These are phyloP conservation scores for Pholiota microspora DNA, from an alignment of 768 basidiomycete species.

Conservation along the genomic window DNA sequence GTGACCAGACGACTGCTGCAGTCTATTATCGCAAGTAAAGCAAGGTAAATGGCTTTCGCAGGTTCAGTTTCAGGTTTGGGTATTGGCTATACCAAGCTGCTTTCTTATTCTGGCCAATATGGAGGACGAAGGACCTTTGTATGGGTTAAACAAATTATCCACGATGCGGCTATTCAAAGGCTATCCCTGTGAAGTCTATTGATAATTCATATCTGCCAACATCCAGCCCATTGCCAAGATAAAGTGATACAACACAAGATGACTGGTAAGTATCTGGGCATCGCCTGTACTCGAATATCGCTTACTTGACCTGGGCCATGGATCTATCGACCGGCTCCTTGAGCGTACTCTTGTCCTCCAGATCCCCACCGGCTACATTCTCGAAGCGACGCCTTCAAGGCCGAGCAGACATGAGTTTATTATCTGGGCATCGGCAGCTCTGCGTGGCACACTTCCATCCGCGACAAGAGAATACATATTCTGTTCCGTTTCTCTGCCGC, in stretches of 20 bases:
- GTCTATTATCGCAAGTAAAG: no score
- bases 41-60: neutral
- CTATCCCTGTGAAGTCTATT: no score
- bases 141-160: neutral
- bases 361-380: neutral
- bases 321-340: neutral
- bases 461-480: neutral
- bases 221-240: neutral
- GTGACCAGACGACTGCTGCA: neutral
- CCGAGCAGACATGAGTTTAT: neutral
- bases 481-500: conserved; percentile 7
- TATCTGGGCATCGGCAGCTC: neutral
- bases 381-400: neutral
- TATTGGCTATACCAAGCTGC: no score
- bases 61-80: neutral
- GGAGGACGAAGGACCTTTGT: neutral
- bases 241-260: neutral
- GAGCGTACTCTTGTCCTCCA: neutral
- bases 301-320: neutral
- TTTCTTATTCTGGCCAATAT: neutral
- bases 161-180: no score
- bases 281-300: neutral
- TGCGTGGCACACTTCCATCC: neutral
- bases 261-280: neutral
- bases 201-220: conserved; percentile 1